Conservation (phyloP, 1,139 yeast genomes). For the Debaryomyces nepalensis region DNA sequence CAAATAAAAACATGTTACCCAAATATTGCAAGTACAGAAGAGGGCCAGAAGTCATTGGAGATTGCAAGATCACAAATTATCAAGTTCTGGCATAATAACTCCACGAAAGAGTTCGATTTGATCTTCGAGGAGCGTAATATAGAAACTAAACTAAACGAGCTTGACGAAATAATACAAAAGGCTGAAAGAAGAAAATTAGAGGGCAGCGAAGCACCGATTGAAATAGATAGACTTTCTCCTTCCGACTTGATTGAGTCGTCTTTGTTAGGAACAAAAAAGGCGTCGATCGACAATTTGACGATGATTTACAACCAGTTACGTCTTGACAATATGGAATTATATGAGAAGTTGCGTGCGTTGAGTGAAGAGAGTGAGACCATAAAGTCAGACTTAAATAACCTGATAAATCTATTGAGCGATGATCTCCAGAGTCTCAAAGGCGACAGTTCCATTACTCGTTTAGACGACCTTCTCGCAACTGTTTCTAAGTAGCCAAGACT, state of each 20-base stretch:
- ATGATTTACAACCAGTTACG: constrained; percentile 45
- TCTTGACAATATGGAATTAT: constrained; percentile 39
- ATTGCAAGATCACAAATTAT: constrained; percentile 65
- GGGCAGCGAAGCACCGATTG: constrained; percentile 27
- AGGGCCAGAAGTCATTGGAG: constrained; percentile 57
- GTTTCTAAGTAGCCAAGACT: too few species aligned
- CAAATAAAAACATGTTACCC: constrained; percentile 73
- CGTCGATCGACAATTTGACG: constrained; percentile 34
- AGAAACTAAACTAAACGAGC: constrained; percentile 57
- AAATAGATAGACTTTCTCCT: constrained; percentile 38
- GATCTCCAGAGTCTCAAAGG: constrained; percentile 35
- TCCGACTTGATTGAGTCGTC: constrained; percentile 41
- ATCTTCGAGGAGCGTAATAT: constrained; percentile 69
- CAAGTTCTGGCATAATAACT: constrained; percentile 62
- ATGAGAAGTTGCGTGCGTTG: constrained; percentile 28
- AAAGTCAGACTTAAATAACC: constrained; percentile 27
- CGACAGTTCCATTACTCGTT: constrained; percentile 25
- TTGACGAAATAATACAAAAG: constrained; percentile 65
- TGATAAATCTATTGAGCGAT: constrained; percentile 29
- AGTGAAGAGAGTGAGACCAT: constrained; percentile 28
- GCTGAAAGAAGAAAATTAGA: constrained; percentile 47
- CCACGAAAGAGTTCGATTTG: constrained; percentile 65
- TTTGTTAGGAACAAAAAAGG: constrained; percentile 27
- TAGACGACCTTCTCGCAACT: constrained; percentile 29
- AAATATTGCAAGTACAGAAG: constrained; percentile 49